A percentile compares a stretch with the other conserved stretches of the same genome.
These are phyloP conservation scores for Plasmodium ovale DNA, from an alignment of 169 alveolate species.

Conservation along the genomic window DNA sequence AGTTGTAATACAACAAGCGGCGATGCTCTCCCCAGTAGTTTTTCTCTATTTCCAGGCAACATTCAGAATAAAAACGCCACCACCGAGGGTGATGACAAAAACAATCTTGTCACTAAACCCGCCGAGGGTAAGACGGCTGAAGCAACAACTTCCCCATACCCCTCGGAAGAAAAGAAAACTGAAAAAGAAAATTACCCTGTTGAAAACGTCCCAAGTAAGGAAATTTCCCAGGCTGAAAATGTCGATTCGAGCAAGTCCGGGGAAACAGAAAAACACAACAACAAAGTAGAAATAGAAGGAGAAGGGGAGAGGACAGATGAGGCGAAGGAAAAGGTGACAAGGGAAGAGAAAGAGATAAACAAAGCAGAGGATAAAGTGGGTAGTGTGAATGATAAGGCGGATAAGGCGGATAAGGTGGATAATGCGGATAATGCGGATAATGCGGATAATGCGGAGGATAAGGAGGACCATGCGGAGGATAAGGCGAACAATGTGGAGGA, in stretches of 20 bases:
- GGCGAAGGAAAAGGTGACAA: slow-evolving; percentile 8
- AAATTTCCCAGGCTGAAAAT: too few species aligned
- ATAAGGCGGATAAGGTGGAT: background rate
- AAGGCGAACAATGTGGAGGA: background rate
- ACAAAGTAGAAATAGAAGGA: background rate
- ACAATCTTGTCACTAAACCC: background rate
- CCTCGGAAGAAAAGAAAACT: too few species aligned
- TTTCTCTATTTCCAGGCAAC: slow-evolving; percentile 13
- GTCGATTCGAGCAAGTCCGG: too few species aligned
- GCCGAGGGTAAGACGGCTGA: background rate
- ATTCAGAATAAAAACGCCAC: background rate
- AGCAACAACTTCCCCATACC: too few species aligned
- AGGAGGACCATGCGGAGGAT: background rate
- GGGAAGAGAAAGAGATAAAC: background rate
- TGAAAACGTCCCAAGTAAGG: too few species aligned
- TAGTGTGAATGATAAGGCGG: background rate
- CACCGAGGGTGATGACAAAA: background rate
- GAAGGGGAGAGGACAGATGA: background rate
- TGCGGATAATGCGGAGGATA: too few species aligned
- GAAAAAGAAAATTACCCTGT: too few species aligned
- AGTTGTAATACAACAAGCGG: background rate
- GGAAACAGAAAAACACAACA: slow-evolving; percentile 11
- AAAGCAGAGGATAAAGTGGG: background rate
- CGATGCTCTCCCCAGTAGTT: background rate
- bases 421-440: background rate